Conservation (phyloP, 352 stramenopile genomes). For the Aphanomyces cochlioides region DNA sequence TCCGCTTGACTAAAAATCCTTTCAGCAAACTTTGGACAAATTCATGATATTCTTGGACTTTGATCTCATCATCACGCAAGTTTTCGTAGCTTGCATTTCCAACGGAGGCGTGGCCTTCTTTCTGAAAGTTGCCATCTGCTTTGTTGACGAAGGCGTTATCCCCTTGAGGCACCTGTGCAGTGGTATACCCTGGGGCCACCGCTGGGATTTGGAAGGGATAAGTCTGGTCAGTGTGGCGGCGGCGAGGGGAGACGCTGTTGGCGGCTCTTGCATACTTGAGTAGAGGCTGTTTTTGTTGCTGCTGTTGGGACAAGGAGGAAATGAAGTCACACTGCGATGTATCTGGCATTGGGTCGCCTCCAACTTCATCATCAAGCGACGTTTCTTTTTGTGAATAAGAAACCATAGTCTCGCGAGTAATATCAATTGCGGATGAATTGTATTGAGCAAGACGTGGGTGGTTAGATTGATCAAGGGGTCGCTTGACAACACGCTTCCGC, state of each 20-base stretch:
- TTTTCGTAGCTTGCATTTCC: conserved; percentile 59
- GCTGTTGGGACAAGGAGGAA: conserved; percentile 5
- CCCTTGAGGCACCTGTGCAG: neutral
- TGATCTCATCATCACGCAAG: conserved; percentile 53
- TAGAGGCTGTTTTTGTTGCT: neutral
- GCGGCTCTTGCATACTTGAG: neutral
- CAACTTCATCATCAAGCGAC: neutral
- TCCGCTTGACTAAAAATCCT: conserved; percentile 55
- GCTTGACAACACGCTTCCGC: conserved; percentile 11
- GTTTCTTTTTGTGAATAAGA: neutral
- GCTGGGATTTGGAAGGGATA: neutral
- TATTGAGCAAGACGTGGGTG: neutral
- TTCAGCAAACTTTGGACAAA: conserved; percentile 62
- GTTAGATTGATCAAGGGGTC: neutral
- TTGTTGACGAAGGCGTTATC: neutral
- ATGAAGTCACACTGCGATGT: conserved; percentile 18
- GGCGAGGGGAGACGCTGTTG: neutral
- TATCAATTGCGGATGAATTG: neutral
- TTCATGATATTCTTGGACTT: conserved; percentile 68
- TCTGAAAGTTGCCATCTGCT: neutral
- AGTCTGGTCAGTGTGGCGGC: neutral
- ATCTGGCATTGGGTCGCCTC: neutral
- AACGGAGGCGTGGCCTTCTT: conserved; percentile 4
- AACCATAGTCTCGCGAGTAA: neutral
- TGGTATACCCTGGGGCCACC: neutral